Base-by-base conservation (phyloP, 1,139 yeast species). In the Candida tetrigidarum region DNA sequence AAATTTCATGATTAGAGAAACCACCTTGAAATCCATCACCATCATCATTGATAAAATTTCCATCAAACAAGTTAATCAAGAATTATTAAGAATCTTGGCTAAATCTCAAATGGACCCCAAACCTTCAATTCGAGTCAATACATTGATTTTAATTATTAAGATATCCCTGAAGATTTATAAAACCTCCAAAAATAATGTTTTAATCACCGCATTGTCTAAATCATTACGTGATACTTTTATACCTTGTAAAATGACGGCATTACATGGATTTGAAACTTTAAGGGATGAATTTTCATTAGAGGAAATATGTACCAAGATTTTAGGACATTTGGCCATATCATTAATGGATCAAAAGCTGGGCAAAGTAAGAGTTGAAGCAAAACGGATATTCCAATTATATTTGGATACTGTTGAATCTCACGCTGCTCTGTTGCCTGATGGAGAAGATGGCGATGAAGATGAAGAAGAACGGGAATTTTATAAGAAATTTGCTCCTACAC, bases 51-150 rank as follows among this genome's bases (percentile, higher is more conserved):
- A 84, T 23, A 83, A 83, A 54, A 74, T 93, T 3, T 76, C 89
- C 0, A 90, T 84, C 32, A 80, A 96, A 44, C 96, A 89, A 60
- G 74, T 92, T 41, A 93, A 93, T 59, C 92, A 91, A 56, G 98
- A 93, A 46, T 67, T 93, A 32, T 70, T 93, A 43, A 78, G 96
- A 53, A 78, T 83, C 41, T 69, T 93, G 47, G 98, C 98, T 1
- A 89, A 87, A 59, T 81, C 96, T 1, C 98, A 92, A 62, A 84
- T 80, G 62, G 99, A 93, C 59, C 81, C 84, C 2, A 85, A 84
- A 47, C 85, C 95, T 1, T 88, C 89, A 19, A 88, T 93, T 15
- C 71, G 99, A 54, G 90, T 93, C 5, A 88, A 90, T 64, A 92
- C 98, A 0, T 79, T 95, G 18, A 77, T 89, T 20, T 76, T 90